Evolutionary conservation across 202 grass and related monocot species (phyloP), one percentile per base, ranked within the genome.

Genomic region (Schoenoplectus triqueter): DNA sequence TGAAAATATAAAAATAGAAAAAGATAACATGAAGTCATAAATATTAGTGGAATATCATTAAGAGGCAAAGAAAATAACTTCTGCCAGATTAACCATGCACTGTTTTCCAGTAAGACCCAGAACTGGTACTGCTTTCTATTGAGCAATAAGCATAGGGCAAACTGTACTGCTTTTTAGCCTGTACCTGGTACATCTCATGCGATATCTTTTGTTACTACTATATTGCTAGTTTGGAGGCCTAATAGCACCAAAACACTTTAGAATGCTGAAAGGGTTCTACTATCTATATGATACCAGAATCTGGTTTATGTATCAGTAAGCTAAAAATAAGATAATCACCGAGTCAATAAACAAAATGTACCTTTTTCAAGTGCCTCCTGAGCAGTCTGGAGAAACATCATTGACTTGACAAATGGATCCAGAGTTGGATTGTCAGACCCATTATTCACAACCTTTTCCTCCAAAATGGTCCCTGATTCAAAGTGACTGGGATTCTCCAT

Each of bases 341-440:
- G 6, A 17, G 51, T 60, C 54, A 57, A 78, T 11, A 78, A 60
- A 6, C 40, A 79, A 79, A 79, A 0, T 52, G 21, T 95, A 92
- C 93, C 90, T 66, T 85, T 88, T 86, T 89, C 85, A 52, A 95
- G 89, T 2, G 81, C 90, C 86, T 95, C 89, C 51, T 91, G 88
- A 1, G 91, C 46, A 85, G 68, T 86, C 75, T 92, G 83, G 79
- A 95, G 90, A 8, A 59, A 19, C 64, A 85, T 64, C 54, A 89
- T 57, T 0, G 90, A 91, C 42, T 91, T 74, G 0, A 18, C 74
- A 48, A 49, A 85, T 21, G 64, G 66, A 41, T 92, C 87, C n/a
- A 39, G 76, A 80, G 44, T 50, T 18, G 80, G 87, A 69, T 66
- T 56, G 22, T 69, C 52, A 21, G 49, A 62, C 80, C 54, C 80